These are phyloP conservation scores for Buxus sempervirens DNA, from an alignment of 164 flowering plant species.

Conservation along the genomic window DNA sequence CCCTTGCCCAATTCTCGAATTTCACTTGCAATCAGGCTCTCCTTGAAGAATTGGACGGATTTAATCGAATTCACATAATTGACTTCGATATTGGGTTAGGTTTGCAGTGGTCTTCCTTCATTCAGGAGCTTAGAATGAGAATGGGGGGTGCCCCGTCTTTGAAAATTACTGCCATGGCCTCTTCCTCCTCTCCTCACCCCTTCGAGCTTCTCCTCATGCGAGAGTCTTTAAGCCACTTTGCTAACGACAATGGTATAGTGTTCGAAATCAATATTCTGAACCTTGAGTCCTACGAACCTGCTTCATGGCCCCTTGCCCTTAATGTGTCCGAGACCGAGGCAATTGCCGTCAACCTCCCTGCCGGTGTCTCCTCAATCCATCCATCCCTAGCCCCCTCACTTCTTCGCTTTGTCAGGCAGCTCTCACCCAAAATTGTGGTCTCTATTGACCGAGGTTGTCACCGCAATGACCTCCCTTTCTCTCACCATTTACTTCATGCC, in stretches of 20 bases:
- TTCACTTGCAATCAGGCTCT: constrained; percentile 82
- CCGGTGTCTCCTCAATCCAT: constrained; percentile 28
- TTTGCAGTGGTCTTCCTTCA: constrained; percentile 84
- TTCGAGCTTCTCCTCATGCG: constrained; percentile 55
- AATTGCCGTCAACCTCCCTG: constrained; percentile 64
- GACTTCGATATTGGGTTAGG: constrained; percentile 85
- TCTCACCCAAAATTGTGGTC: constrained; percentile 68
- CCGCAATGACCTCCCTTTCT: constrained; percentile 58
- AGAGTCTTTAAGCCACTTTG: constrained; percentile 64
- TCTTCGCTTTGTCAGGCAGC: constrained; percentile 64
- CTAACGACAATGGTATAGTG: constrained; percentile 42
- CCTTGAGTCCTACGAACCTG: constrained; percentile 44
- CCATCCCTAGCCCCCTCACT: constrained; percentile 37
- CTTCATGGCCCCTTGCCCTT: constrained; percentile 33
- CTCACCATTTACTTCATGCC: constrained; percentile 49
- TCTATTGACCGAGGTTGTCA: constrained; percentile 67
- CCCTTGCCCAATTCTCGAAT: constrained; percentile 59
- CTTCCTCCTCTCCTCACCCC: constrained; percentile 44
- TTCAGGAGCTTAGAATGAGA: constrained; percentile 69
- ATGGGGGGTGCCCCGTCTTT: constrained; percentile 40
- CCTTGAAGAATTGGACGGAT: constrained; percentile 56
- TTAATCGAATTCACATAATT: constrained; percentile 47
- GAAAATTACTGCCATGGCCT: constrained; percentile 67
- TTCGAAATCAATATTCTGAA: constrained; percentile 54
- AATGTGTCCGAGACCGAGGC: constrained; percentile 44